A percentile compares a stretch with the other conserved stretches of the same genome.
These are phyloP conservation scores for Hymenoscyphus repandus DNA, from an alignment of 2,329 filamentous ascomycete species.

Conservation along the genomic window DNA sequence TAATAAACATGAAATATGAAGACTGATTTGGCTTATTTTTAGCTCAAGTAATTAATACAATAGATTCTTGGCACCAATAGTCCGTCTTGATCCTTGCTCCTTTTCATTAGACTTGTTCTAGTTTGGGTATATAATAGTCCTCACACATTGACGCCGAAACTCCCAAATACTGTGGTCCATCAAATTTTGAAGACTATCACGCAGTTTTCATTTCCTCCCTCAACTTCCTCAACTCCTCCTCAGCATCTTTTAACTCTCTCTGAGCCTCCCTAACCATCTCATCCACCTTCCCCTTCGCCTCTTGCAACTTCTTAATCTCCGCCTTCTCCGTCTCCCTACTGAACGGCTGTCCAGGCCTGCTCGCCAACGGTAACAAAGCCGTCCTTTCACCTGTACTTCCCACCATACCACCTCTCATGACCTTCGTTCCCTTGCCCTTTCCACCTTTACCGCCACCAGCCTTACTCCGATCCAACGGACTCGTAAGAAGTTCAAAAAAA, in stretches of 20 bases:
- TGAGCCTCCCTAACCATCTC: slow-evolving; percentile 31
- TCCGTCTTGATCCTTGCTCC: too few relatives aligned
- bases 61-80: too few relatives aligned
- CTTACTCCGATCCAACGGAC: slow-evolving; percentile 46
- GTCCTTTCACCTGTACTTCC: slow-evolving; percentile 54
- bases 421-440: slow-evolving; percentile 51
- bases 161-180: too few relatives aligned
- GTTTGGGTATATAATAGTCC: too few relatives aligned
- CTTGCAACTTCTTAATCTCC: slow-evolving; percentile 55
- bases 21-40: too few relatives aligned
- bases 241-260: slow-evolving; percentile 23
- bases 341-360: slow-evolving; percentile 65
- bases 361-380: slow-evolving; percentile 67
- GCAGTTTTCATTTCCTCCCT: slow-evolving; percentile 5
- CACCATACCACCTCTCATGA: slow-evolving; percentile 34
- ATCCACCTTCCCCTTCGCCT: slow-evolving; percentile 59
- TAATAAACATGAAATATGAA: too few relatives aligned
- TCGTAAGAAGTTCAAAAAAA: slow-evolving; percentile 83
- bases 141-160: too few relatives aligned
- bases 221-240: slow-evolving; percentile 21
- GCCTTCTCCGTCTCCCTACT: slow-evolving; percentile 64
- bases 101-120: too few relatives aligned
- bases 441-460: slow-evolving; percentile 36
- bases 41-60: too few relatives aligned
- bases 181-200: too few relatives aligned